A percentile compares a stretch with the other conserved stretches of the same genome.
Evolutionary conservation across 2,329 filamentous ascomycete species (phyloP).

Genomic region (Gyromitra esculenta): DNA sequence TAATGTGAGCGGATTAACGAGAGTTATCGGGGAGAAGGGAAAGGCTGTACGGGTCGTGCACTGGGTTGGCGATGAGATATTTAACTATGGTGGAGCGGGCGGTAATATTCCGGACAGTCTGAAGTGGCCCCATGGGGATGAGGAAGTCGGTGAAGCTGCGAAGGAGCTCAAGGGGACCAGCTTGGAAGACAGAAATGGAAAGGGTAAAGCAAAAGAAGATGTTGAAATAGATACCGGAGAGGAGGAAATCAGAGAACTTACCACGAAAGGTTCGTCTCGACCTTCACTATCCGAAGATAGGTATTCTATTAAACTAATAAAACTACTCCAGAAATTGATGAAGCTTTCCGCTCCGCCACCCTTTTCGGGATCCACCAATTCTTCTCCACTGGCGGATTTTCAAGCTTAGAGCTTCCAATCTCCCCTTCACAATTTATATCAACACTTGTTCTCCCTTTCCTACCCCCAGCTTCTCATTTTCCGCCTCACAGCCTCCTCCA

Average conservation of each 20-base stretch:
- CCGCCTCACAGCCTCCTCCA: constrained; percentile 52
- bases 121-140: constrained; percentile 63
- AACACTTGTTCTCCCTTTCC: constrained; percentile 72
- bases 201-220: constrained; percentile 40
- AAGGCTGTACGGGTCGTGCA: constrained; percentile 73
- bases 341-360: constrained; percentile 72
- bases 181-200: constrained; percentile 47
- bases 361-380: constrained; percentile 71
- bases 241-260: constrained; percentile 63
- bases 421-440: constrained; percentile 72
- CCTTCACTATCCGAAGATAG: background rate
- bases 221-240: constrained; percentile 54
- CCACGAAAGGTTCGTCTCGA: constrained; percentile 65
- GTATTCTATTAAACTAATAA: constrained; percentile 46
- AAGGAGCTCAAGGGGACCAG: constrained; percentile 58
- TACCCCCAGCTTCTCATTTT: constrained; percentile 64
- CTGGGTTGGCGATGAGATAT: constrained; percentile 76
- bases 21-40: constrained; percentile 70
- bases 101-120: constrained; percentile 61
- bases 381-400: constrained; percentile 63
- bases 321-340: constrained; percentile 70
- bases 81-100: constrained; percentile 68
- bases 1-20: constrained; percentile 67
- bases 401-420: constrained; percentile 70
- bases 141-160: constrained; percentile 60